phyloP scores from a whole-genome alignment of 768 basidiomycete genomes.

The Lyophyllum shimeji region DNA sequence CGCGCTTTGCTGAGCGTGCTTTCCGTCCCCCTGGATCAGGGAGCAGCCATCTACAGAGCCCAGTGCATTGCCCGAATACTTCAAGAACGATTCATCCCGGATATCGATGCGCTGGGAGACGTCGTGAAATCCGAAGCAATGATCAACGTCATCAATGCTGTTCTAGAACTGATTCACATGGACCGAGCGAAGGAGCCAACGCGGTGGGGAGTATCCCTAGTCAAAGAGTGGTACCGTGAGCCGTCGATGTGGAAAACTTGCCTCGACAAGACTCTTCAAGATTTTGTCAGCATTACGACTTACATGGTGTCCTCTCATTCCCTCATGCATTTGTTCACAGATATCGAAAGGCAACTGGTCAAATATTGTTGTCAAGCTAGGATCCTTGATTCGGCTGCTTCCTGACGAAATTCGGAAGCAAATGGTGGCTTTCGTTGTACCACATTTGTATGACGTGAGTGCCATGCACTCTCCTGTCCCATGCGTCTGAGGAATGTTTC shows the following conservation, averaged over 20 bases:
- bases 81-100: slow-evolving; percentile 48
- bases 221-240: slow-evolving; percentile 41
- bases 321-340: slow-evolving; percentile 22
- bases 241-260: slow-evolving; percentile 38
- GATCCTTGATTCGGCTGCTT: slow-evolving; percentile 39
- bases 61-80: slow-evolving; percentile 35
- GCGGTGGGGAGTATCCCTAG: slow-evolving; percentile 29
- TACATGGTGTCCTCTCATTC: neutral
- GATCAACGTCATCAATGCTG: slow-evolving; percentile 38
- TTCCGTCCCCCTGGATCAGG: slow-evolving; percentile 17
- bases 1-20: slow-evolving; percentile 20
- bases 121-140: slow-evolving; percentile 31
- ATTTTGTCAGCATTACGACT: slow-evolving; percentile 34
- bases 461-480: neutral
- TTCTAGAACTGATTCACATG: slow-evolving; percentile 39
- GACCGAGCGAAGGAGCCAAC: slow-evolving; percentile 23
- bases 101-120: slow-evolving; percentile 39
- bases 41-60: slow-evolving; percentile 20
- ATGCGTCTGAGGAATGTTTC: slow-evolving; percentile 30
- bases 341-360: slow-evolving; percentile 43
- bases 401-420: slow-evolving; percentile 48
- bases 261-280: slow-evolving; percentile 39
- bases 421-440: slow-evolving; percentile 40
- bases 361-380: slow-evolving; percentile 37
- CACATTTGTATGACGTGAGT: slow-evolving; percentile 51